A percentile compares a stretch with the other conserved stretches of the same genome.
phyloP scores from a whole-genome alignment of 495 filamentous ascomycete species.

The Podospora fimiseda region DNA sequence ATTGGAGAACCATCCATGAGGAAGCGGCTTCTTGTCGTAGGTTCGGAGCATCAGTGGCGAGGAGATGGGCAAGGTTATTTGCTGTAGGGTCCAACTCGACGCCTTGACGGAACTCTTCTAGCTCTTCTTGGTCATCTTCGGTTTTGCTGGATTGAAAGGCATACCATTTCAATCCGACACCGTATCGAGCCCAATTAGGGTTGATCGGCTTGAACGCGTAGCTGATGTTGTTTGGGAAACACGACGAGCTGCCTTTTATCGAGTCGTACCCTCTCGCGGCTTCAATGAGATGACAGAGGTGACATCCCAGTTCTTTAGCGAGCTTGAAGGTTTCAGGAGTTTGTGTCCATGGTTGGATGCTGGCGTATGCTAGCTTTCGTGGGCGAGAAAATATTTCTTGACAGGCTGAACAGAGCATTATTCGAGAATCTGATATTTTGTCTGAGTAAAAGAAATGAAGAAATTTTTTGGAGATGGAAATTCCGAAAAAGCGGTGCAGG shows the following conservation, averaged over 20 bases:
- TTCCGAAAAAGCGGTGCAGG: too few species aligned
- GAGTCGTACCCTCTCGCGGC: neutral
- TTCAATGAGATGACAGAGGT: neutral
- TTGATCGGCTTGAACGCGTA: constrained; percentile 1
- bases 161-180: neutral
- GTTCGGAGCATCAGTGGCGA: neutral
- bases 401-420: neutral
- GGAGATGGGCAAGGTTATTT: neutral
- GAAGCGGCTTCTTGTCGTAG: neutral
- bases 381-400: neutral
- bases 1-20: neutral
- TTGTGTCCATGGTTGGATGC: neutral
- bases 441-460: too few species aligned
- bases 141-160: neutral
- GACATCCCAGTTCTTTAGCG: neutral
- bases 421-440: too few species aligned
- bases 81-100: neutral
- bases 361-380: neutral
- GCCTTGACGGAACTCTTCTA: neutral
- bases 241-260: neutral
- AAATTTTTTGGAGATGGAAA: too few species aligned
- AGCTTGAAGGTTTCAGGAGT: neutral
- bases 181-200: neutral
- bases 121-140: neutral
- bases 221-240: neutral